A percentile compares a stretch with the other conserved stretches of the same genome.
phyloP scores from a whole-genome alignment of 2,329 filamentous ascomycete species.

The Conoideocrella luteorostrata region DNA sequence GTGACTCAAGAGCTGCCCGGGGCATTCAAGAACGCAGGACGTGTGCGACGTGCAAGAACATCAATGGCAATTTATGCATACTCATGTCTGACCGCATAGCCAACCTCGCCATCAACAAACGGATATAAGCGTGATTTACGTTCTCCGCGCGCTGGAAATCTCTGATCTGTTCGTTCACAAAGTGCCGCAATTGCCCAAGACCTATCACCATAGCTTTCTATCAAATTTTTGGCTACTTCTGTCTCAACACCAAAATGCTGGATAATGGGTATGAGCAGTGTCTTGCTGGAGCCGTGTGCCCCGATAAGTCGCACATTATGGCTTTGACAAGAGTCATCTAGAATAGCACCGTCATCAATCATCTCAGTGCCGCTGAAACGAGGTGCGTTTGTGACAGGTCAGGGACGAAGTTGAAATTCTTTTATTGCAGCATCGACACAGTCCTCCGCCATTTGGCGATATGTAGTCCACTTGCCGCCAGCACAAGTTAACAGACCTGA shows the following conservation, averaged over 20 bases:
- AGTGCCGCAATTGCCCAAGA: too few relatives aligned
- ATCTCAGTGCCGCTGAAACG: constrained; percentile 60
- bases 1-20: constrained; percentile 81
- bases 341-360: constrained; percentile 40
- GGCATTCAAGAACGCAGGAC: constrained; percentile 85
- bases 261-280: constrained; percentile 64
- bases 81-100: too few relatives aligned
- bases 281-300: constrained; percentile 70
- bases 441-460: constrained; percentile 83
- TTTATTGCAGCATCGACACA: constrained; percentile 72
- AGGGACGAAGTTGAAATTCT: constrained; percentile 53
- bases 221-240: constrained; percentile 36
- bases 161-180: too few relatives aligned
- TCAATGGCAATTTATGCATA: constrained; percentile 89
- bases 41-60: constrained; percentile 75
- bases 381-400: constrained; percentile 45
- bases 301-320: too few relatives aligned
- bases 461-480: constrained; percentile 84
- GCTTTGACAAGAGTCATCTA: too few relatives aligned
- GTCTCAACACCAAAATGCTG: constrained; percentile 38
- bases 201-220: constrained; percentile 42
- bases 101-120: too few relatives aligned
- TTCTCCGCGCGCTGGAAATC: too few relatives aligned
- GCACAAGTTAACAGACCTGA: constrained; percentile 75
- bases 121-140: too few relatives aligned